Evolutionary conservation across 73 alveolate species (phyloP).

Genomic region (Stentor roeselii): DNA sequence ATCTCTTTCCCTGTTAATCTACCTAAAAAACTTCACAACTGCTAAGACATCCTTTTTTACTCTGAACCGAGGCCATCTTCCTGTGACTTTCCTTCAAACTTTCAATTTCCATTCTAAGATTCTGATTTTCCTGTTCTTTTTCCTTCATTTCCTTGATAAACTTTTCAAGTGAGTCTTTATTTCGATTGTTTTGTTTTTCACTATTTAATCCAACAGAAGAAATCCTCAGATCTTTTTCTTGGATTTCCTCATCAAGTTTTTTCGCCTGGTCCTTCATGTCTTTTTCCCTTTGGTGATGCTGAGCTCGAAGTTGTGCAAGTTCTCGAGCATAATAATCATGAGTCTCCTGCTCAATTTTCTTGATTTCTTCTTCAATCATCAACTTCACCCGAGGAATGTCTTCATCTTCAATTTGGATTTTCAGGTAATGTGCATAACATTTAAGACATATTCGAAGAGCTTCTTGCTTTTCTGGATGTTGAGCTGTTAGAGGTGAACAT

Average conservation of each 20-base stretch:
- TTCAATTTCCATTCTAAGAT: background rate
- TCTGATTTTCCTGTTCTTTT: background rate
- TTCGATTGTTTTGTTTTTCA: no score
- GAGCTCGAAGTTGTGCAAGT: background rate
- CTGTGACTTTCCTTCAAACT: background rate
- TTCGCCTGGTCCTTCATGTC: background rate
- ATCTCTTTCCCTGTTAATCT: no score
- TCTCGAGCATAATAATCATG: background rate
- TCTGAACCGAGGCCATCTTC: background rate
- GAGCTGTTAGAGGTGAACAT: constrained; percentile 24
- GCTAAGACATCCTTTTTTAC: background rate
- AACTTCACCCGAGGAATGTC: background rate
- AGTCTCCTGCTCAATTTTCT: background rate
- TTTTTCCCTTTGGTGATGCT: background rate
- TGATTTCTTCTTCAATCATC: background rate
- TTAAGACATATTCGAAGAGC: background rate
- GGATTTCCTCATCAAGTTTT: background rate
- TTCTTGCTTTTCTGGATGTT: background rate
- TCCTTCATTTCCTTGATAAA: background rate
- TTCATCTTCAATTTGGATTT: background rate
- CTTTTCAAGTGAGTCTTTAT: background rate
- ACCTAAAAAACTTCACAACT: no score
- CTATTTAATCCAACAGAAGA: background rate
- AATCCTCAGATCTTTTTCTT: background rate
- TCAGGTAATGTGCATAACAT: constrained; percentile 9